Evolutionary conservation across 352 stramenopile genomes (phyloP).

Genomic region (Phytophthora pseudosyringae): DNA sequence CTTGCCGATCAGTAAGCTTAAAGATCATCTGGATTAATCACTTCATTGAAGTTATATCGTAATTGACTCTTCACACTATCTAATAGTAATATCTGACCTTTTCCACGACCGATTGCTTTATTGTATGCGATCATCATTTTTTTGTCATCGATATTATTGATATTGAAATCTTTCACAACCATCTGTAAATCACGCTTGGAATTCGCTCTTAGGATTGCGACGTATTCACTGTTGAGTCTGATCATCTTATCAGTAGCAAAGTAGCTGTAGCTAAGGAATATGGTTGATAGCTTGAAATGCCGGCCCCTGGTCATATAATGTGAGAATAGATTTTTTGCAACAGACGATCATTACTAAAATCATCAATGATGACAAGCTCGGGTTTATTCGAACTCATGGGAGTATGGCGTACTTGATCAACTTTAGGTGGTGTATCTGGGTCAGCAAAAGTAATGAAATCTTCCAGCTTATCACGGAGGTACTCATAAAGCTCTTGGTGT

Average conservation of each 20-base stretch:
- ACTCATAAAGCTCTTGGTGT: conserved; percentile 8
- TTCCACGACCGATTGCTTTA: conserved; percentile 9
- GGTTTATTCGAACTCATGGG: conserved; percentile 14
- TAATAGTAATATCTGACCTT: background rate
- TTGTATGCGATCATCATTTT: conserved; percentile 15
- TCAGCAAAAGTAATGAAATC: conserved; percentile 13
- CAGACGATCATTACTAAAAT: conserved; percentile 20
- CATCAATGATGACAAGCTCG: conserved; percentile 28
- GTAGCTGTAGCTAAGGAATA: background rate
- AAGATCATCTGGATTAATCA: too few relatives aligned
- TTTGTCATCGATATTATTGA: too few relatives aligned
- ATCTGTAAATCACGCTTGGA: too few relatives aligned
- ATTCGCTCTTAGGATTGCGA: too few relatives aligned
- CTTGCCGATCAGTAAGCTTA: background rate
- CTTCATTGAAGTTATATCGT: conserved; percentile 9
- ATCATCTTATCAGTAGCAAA: too few relatives aligned
- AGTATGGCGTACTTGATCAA: conserved; percentile 8
- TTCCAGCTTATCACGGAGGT: conserved; percentile 5
- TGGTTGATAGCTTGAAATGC: conserved; percentile 4
- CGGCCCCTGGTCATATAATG: conserved; percentile 1
- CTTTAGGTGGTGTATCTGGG: background rate
- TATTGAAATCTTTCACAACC: too few relatives aligned
- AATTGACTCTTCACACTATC: conserved; percentile 5
- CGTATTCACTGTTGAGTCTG: too few relatives aligned
- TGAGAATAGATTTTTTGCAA: conserved; percentile 5